Evolutionary conservation across 495 filamentous ascomycete species (phyloP), one percentile per base, ranked within the genome.

Genomic region (Penicilliopsis zonata): DNA sequence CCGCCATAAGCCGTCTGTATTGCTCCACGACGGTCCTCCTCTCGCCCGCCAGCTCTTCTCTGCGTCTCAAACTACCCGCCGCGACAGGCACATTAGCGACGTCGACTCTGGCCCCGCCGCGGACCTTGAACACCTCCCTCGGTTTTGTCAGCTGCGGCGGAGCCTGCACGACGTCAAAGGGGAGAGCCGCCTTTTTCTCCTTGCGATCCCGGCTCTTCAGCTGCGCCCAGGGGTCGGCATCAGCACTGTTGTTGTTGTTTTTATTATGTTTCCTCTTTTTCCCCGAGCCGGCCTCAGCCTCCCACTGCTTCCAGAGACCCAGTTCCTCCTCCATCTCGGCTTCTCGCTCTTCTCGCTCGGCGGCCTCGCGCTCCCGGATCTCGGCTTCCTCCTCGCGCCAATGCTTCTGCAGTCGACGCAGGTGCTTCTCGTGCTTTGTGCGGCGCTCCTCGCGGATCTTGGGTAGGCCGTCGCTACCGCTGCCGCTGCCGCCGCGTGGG

Each of bases 151-250:
- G 65, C 40, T 74, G 70, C 5, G 90, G 90, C 22, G 90, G 90
- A 10, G 83, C 86, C 29, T 76, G 57, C 5, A 74, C 86, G 22
- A 88, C 75, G 46, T 94, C 87, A 46, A 87, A 73, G 31, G 93
- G 62, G 57, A 58, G 52, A 31, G 53, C 23, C 38, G 46, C 35
- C 23, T 69, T 61, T 49, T 71, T 80, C 16, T 44, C 47, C n/a
- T n/a, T n/a, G 38, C 72, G 68, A 8, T 67, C 74, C 21, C 74
- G 65, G 23, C 59, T 63, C 40, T 57, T 61, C 42, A 96, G 53
- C 37, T 69, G 73, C 31, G 69, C 76, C 87, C 88, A 98, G 7
- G 85, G 84, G 61, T 95, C 88, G 13, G 73, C 70, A 14, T 77
- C 67, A 30, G 52, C 58, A 3, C 44, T 61, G 18, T 46, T 35